Conservation (phyloP, 257 asterid species). For the Salvia rosmarinus region DNA sequence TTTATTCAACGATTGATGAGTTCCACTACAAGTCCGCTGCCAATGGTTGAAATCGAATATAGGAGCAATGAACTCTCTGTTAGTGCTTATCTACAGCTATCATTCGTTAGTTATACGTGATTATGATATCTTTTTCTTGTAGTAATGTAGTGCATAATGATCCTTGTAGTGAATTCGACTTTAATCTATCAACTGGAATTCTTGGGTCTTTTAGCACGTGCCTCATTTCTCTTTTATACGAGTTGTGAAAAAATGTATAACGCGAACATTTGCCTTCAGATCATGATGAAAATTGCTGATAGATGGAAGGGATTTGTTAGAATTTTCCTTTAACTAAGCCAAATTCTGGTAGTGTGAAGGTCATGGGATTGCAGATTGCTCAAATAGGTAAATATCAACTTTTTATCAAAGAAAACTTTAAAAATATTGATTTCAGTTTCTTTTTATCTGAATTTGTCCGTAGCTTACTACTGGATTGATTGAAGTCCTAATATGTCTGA, state of each 20-base stretch:
- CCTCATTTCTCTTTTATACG: too few relatives aligned
- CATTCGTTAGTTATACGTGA: not conserved
- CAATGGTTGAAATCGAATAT: conserved; percentile 52
- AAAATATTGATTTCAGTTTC: too few relatives aligned
- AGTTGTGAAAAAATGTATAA: too few relatives aligned
- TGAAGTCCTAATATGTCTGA: not conserved
- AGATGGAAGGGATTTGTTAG: too few relatives aligned
- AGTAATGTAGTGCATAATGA: not conserved
- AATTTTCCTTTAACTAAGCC: too few relatives aligned
- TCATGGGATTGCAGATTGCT: too few relatives aligned
- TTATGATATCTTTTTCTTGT: not conserved
- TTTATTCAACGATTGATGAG: conserved; percentile 78
- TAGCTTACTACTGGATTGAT: not conserved
- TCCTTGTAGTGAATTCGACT: not conserved
- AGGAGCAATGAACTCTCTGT: not conserved
- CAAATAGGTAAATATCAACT: too few relatives aligned
- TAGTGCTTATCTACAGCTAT: conserved; percentile 19
- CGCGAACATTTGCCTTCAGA: too few relatives aligned
- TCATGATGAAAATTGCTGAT: too few relatives aligned
- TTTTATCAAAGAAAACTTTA: too few relatives aligned
- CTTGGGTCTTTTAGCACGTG: conserved; percentile 2
- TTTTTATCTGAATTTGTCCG: not conserved
- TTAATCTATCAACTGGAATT: not conserved
- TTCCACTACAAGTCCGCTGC: conserved; percentile 69
- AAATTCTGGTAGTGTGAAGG: too few relatives aligned